A percentile compares a stretch with the other conserved stretches of the same genome.
Evolutionary conservation across 495 filamentous ascomycete genomes (phyloP).

Genomic region (Daldinia childiae): DNA sequence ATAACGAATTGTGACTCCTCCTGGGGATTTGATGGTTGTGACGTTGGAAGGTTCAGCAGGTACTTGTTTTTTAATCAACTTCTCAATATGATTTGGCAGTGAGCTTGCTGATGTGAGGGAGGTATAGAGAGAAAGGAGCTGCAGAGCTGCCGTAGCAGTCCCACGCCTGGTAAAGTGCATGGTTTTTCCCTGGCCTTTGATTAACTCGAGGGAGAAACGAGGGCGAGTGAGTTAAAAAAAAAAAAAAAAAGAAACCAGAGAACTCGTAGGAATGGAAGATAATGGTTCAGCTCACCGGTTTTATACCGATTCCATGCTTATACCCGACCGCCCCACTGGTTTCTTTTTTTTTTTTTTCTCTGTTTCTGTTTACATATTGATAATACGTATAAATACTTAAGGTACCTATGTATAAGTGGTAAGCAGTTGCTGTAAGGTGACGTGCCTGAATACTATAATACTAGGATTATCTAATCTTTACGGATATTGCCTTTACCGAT

Average conservation of each 20-base stretch:
- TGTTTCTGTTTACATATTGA: background rate
- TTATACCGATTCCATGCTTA: background rate
- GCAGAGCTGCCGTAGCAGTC: conserved; percentile 33
- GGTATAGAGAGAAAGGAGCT: conserved; percentile 45
- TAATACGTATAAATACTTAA: background rate
- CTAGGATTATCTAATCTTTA: too few relatives aligned
- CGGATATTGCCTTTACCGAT: too few relatives aligned
- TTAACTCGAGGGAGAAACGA: background rate
- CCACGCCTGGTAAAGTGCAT: conserved; percentile 20
- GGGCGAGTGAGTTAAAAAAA: background rate
- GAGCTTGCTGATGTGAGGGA: conserved; percentile 44
- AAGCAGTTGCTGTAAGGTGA: conserved; percentile 13
- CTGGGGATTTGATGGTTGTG: conserved; percentile 66
- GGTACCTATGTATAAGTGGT: too few relatives aligned
- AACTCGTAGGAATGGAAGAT: background rate
- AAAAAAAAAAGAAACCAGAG: background rate
- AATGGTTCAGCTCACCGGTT: background rate
- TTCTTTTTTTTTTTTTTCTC: background rate
- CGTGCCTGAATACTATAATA: conserved; percentile 34
- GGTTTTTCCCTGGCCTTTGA: conserved; percentile 3
- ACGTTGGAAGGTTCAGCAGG: conserved; percentile 61
- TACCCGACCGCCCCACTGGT: background rate
- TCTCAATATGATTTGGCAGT: conserved; percentile 51
- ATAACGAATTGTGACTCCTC: conserved; percentile 62
- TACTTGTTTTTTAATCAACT: conserved; percentile 45